phyloP scores from a whole-genome alignment of 2,329 filamentous ascomycete species.

The Capronia americana region DNA sequence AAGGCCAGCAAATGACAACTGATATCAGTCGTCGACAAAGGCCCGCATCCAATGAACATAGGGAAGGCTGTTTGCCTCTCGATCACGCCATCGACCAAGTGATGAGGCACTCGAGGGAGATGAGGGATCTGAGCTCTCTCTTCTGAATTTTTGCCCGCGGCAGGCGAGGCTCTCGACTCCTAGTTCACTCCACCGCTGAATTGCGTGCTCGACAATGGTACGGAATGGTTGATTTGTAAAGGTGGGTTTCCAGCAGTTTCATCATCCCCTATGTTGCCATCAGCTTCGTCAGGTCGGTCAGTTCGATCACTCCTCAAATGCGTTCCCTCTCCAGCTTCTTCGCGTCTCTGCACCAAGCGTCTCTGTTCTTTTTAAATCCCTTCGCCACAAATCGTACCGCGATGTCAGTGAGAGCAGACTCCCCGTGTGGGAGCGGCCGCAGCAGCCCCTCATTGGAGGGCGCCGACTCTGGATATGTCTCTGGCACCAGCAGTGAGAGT shows the following conservation, averaged over 20 bases:
- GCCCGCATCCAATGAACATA: slow-evolving; percentile 22
- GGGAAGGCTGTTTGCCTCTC: slow-evolving; percentile 22
- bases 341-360: neutral
- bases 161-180: slow-evolving; percentile 32
- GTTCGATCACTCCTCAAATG: slow-evolving; percentile 13
- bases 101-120: slow-evolving; percentile 30
- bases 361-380: slow-evolving; percentile 2
- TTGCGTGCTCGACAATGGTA: slow-evolving; percentile 37
- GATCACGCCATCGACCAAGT: slow-evolving; percentile 30
- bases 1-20: slow-evolving; percentile 19
- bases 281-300: slow-evolving; percentile 20
- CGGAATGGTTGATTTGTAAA: slow-evolving; percentile 35
- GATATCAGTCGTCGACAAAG: slow-evolving; percentile 3
- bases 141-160: slow-evolving; percentile 23
- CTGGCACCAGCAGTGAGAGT: slow-evolving; percentile 66
- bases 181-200: slow-evolving; percentile 32
- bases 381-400: slow-evolving; percentile 19
- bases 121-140: slow-evolving; percentile 16
- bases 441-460: slow-evolving; percentile 45
- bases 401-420: slow-evolving; percentile 31
- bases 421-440: slow-evolving; percentile 32
- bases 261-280: neutral
- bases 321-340: slow-evolving; percentile 18
- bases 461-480: slow-evolving; percentile 84
- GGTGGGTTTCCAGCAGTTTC: slow-evolving; percentile 23